Evolutionary conservation across 495 filamentous ascomycete genomes (phyloP), one percentile per base, ranked within the genome.

Genomic region (Monascus purpureus): DNA sequence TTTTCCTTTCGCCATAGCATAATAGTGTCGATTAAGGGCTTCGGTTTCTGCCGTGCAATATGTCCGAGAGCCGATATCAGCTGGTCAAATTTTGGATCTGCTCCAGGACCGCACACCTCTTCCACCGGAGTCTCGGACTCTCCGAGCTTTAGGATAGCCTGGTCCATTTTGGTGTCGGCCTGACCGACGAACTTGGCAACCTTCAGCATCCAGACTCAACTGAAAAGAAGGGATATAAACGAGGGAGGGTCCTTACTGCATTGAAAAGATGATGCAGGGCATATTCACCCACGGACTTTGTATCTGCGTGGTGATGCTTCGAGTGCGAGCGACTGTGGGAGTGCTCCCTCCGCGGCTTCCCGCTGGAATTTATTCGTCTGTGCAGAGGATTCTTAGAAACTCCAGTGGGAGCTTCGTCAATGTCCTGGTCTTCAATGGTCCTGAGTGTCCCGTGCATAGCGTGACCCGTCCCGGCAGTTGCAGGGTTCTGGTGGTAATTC

Each of bases 1-100:
- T 93, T 94, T 25, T 70, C 76, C 52, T 94, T 94, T 25, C 92
- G 72, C 90, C 90, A 97, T 13, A 85, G 72, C 84, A 97, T 96
- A 39, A 96, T 80, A 7, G 83, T 83, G 54, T 96, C 88, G 42
- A 97, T 93, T 33, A 97, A 54, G n/a, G 83, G 80, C 44, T 87
- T 94, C 3, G 90, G 92, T 43, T 95, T 93, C 44, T 81, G 77
- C 19, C 84, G 79, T 32, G 85, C 83, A 46, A 99, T 93, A 52
- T 88, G 84, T 15, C 90, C 90, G 28, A 96, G 63, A 12, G 92
- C 88, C 3, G 79, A 77, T 28, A 99, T 87, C 42, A 94, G 72
- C 52, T 94, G 90, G 57, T 99, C 90, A 46, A 99, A 95, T n/a
- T 70, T 73, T 4, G 77, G 67, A 49, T 99, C 90, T 11, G 76